Evolutionary conservation across 2,329 filamentous ascomycete species (phyloP), one percentile per base, ranked within the genome.

Genomic region (Botrytis paeoniae): DNA sequence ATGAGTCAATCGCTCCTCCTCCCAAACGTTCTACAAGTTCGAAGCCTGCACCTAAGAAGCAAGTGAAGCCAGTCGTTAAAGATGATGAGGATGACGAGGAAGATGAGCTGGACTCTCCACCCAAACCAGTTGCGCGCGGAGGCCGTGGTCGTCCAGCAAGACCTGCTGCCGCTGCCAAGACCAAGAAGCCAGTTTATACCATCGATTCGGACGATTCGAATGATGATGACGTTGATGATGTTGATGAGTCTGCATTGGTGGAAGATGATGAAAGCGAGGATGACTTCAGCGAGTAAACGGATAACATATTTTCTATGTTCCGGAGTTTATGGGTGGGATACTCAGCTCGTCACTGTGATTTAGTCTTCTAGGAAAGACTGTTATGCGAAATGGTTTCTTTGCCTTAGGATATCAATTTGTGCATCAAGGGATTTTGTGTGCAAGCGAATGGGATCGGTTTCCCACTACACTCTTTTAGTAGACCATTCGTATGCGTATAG

Each of bases 201-300:
- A 41, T 72, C 29, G 65, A 69, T n/a, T 77, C 77, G n/a, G 78
- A 79, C 80, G 61, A 78, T 48, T 29, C n/a, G 51, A 39, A 43
- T 35, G 76, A 78, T 18, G 80, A 81, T 71, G 83, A 84, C 69
- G 82, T 76, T 63, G 80, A 81, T 72, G 83, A 84, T 71, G 82
- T 76, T 61, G 80, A 81, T 54, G 78, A 78, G 16, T 78, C 79
- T 41, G 78, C 76, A 10, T 54, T 80, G 2, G 75, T 78, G 25
- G 78, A 79, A 39, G 79, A 81, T 12, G 80, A 80, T 45, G 75
- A 75, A 29, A 79, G 77, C 69, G 80, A 80, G 70, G 78, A 80
- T 75, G 78, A 80, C 59, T 79, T 79, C 75, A 79, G 76, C 66
- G 78, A 79, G 18, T 78, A 77, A 66, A 57, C 64, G 59, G 41